Base-by-base conservation (phyloP, 345 rosid species). In the Eutrema heterophyllum region DNA sequence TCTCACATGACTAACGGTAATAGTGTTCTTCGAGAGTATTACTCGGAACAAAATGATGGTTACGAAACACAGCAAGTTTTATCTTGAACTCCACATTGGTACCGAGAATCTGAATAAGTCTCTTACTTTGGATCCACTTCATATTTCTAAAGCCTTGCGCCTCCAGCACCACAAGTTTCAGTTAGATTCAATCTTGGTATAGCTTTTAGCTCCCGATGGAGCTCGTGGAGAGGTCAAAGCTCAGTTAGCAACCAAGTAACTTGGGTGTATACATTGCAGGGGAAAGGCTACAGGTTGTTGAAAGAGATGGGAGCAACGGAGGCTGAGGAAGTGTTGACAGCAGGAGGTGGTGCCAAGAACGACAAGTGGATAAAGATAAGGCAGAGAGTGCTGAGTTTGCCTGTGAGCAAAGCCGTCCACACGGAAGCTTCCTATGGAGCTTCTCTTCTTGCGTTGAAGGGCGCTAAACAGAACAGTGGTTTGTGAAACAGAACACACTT, bases 381-480 rank as follows among this genome's bases (percentile, higher is more conserved):
- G 18, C 84, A 87, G 78, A 70, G 97, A 72, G 80, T 89, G 11
- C 84, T 91, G 0, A 89, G 95, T 27, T 81, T 89, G 73, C 92
- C 93, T 0, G 93, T 89, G 71, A 78, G 81, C n/a, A 80, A 78
- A 49, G 97, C 95, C 26, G 24, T 58, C 60, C 92, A 89, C 53
- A 94, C 92, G 0, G 98, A 94, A 84, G 97, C 96, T 74, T 91
- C 97, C 8, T 91, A 82, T 71, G 97, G 98, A 70, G 93, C 98
- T 75, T 96, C 96, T 18, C 80, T 94, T 49, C 74, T 94, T 65
- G 97, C 95, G 35, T 33, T 91, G 74, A 88, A 88, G 74, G 95
- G 93, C 8, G 84, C 80, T 43, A 69, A 72, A 73, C 55, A 43
- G 16, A 76, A 40, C 35, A 45, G 6, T 4, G 16, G 16, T 1